phyloP scores from a whole-genome alignment of 2,329 filamentous ascomycete genomes.

The Neonectria ditissima region DNA sequence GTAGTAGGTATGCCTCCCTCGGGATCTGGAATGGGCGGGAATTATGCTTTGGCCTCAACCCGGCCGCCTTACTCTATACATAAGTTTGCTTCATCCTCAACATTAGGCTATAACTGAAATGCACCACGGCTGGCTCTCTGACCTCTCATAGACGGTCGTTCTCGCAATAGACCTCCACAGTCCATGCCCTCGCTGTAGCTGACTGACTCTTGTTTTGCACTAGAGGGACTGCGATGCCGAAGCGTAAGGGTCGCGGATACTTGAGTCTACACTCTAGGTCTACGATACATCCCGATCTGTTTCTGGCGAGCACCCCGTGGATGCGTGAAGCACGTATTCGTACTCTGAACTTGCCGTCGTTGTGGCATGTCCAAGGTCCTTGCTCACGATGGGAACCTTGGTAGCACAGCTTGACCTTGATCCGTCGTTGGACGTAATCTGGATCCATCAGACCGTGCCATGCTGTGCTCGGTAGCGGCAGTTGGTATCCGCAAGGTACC shows the following conservation, averaged over 20 bases:
- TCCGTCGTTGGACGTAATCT: conserved; percentile 27
- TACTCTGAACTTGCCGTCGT: neutral
- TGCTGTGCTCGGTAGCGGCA: conserved; percentile 16
- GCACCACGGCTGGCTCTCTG: conserved; percentile 14
- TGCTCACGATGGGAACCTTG: neutral
- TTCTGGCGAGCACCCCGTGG: conserved; percentile 10
- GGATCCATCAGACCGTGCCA: conserved; percentile 27
- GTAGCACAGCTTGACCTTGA: neutral
- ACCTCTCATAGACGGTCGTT: conserved; percentile 17
- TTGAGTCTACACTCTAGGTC: no score
- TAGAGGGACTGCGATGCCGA: conserved; percentile 15
- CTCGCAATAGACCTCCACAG: conserved; percentile 10
- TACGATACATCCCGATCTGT: conserved; percentile 13
- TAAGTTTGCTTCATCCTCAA: conserved; percentile 28
- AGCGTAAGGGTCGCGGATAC: conserved; percentile 9
- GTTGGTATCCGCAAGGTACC: conserved; percentile 26
- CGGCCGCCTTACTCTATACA: conserved; percentile 14
- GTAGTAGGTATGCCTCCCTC: neutral
- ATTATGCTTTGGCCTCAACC: conserved; percentile 34
- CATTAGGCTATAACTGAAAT: conserved; percentile 21
- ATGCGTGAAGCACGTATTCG: neutral
- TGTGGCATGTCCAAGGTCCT: neutral
- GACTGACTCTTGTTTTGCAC: conserved; percentile 36
- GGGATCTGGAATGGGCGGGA: conserved; percentile 31
- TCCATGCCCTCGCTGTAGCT: conserved; percentile 8